Percentiles rank a stretch among this genome's conserved stretches.
Evolutionary conservation across 1,139 yeast genomes (phyloP).

Genomic region (Ogataea hybrid): DNA sequence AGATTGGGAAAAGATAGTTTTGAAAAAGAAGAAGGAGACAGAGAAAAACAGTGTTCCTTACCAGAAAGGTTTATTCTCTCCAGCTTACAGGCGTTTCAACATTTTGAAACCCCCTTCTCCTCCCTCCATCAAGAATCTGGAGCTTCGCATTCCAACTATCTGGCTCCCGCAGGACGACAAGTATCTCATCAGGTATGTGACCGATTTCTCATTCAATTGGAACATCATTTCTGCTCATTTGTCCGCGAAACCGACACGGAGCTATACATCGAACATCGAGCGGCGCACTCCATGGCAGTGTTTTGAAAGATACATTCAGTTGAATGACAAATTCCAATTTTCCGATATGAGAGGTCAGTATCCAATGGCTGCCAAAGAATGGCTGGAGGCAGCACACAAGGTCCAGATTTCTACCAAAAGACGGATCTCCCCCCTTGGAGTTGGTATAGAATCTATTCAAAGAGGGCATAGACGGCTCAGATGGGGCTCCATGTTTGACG

Average conservation of each 20-base stretch:
- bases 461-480: slow-evolving; percentile 86
- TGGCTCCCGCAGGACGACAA: slow-evolving; percentile 97
- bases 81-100: slow-evolving; percentile 58
- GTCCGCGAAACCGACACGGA: slow-evolving; percentile 59
- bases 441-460: slow-evolving; percentile 86
- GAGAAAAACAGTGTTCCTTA: slow-evolving; percentile 34
- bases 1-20: slow-evolving; percentile 59
- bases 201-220: slow-evolving; percentile 92
- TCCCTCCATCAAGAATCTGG: slow-evolving; percentile 75
- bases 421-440: slow-evolving; percentile 88
- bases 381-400: slow-evolving; percentile 89
- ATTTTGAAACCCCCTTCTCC: slow-evolving; percentile 83
- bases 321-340: slow-evolving; percentile 83
- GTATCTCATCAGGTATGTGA: slow-evolving; percentile 72
- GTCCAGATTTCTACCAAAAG: slow-evolving; percentile 86
- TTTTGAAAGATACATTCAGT: slow-evolving; percentile 91
- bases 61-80: slow-evolving; percentile 59
- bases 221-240: slow-evolving; percentile 82
- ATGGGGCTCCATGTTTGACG: slow-evolving; percentile 98
- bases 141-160: slow-evolving; percentile 83
- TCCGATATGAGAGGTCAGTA: slow-evolving; percentile 86
- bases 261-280: slow-evolving; percentile 83
- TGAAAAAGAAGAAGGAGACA: slow-evolving; percentile 45
- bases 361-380: slow-evolving; percentile 80
- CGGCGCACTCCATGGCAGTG: slow-evolving; percentile 99